Evolutionary conservation across 2,329 filamentous ascomycete species (phyloP), one percentile per base, ranked within the genome.

Genomic region (Pseudogymnoascus sp.): DNA sequence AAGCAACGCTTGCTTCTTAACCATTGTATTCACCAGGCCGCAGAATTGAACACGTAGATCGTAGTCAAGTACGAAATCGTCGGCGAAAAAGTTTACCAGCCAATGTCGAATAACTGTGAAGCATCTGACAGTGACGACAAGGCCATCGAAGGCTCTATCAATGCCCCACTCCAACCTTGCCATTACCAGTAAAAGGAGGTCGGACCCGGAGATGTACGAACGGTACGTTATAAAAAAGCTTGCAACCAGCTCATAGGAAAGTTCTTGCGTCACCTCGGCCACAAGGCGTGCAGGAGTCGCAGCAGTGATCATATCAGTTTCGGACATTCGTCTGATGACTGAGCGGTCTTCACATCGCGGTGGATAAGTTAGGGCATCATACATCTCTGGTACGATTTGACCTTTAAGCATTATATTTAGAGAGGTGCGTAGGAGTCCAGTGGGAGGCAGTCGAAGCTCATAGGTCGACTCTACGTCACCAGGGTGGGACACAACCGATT

Each of bases 221-320:
- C 95, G 90, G 72, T 91, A 99, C 0, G 95, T 97, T 21, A 99
- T 83, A 72, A 99, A 99, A 76, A 99, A 99, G 75, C 99, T 95
- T 1, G 95, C 97, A 4, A 99, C 85, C 4, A 99, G 82, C 71
- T 97, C 93, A 74, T 99, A 99, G 0, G 95, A 97, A 14, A 61
- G 59, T 18, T 61, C 59, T 61, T 61, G 59, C 0, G 95, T 97
- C 67, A 99, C 97, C 76, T 99, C 93, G 11, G 93, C 93, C 60
- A 99, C 90, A 39, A 99, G 85, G 11, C 95, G 88, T 2, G 93
- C 87, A 1, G 93, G 92, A 0, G 92, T 97, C 12, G 95, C 95
- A 36, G 95, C 95, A 31, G 87, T 88, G 18, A 99, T 93, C 45
- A 91, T 84, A 60, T 87, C 86, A 10, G 85, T 85, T 3, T 80